phyloP scores from a whole-genome alignment of 2,329 filamentous ascomycete species.

The Cordyceps tenuipes region DNA sequence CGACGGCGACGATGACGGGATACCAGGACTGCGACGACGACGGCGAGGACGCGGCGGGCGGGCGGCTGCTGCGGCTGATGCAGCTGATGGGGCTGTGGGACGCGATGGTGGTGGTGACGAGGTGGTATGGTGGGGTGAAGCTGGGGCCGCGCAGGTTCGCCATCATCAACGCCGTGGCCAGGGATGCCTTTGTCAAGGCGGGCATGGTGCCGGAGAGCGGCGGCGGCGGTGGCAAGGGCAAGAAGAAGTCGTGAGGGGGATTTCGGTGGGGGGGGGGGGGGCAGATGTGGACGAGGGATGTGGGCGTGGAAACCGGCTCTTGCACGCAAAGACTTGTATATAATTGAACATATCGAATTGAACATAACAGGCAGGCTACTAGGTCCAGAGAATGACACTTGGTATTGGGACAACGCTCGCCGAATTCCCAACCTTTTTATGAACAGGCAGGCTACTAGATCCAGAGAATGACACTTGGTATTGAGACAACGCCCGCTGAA shows the following conservation, averaged over 20 bases:
- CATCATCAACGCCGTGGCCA: constrained; percentile 77
- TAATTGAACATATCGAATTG: neutral
- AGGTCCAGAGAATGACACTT: too few species aligned
- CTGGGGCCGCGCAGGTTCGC: constrained; percentile 85
- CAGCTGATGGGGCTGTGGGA: constrained; percentile 94
- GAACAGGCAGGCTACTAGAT: neutral
- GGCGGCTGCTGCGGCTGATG: constrained; percentile 78
- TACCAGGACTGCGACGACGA: constrained; percentile 95
- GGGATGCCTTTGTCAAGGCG: constrained; percentile 74
- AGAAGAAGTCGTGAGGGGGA: constrained; percentile 26
- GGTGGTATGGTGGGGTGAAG: constrained; percentile 92
- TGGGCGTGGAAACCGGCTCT: neutral
- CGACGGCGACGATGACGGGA: constrained; percentile 25
- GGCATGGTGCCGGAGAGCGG: constrained; percentile 53
- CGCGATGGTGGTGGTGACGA: constrained; percentile 81
- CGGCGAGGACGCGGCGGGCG: constrained; percentile 86
- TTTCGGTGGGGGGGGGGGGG: neutral
- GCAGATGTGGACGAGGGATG: neutral
- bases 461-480: too few species aligned
- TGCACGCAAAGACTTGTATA: neutral
- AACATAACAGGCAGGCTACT: neutral
- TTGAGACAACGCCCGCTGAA: neutral
- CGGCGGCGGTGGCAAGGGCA: constrained; percentile 34
- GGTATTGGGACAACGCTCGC: too few species aligned
- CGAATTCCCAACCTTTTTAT: neutral